Evolutionary conservation across 1,139 yeast species (phyloP).

Genomic region (Taphrina wiesneri): DNA sequence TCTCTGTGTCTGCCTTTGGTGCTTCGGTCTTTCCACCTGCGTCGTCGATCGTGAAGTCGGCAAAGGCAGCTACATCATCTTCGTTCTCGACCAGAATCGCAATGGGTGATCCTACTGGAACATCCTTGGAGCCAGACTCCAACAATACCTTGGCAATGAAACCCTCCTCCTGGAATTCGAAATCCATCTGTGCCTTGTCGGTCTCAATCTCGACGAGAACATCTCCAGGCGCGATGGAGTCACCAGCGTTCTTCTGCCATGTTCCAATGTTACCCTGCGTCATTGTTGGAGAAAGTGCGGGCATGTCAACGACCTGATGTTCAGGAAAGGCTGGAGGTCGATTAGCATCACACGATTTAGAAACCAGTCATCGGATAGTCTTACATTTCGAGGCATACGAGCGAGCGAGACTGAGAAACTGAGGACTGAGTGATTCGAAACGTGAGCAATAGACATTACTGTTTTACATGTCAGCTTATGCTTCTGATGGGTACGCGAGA

Average conservation of each 20-base stretch:
- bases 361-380: constrained; percentile 22
- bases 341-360: neutral
- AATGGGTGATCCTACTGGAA: constrained; percentile 87
- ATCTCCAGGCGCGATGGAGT: constrained; percentile 79
- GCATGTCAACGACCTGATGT: constrained; percentile 74
- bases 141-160: constrained; percentile 85
- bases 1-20: constrained; percentile 19
- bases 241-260: constrained; percentile 89
- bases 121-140: constrained; percentile 82
- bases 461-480: neutral
- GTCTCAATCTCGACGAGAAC: constrained; percentile 96
- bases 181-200: constrained; percentile 98
- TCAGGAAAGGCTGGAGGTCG: constrained; percentile 49
- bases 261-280: constrained; percentile 91
- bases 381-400: constrained; percentile 46
- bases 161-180: constrained; percentile 98
- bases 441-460: constrained; percentile 12
- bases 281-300: constrained; percentile 99
- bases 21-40: constrained; percentile 49
- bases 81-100: constrained; percentile 93
- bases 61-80: constrained; percentile 82
- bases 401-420: constrained; percentile 20
- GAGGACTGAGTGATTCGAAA: constrained; percentile 20
- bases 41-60: constrained; percentile 77
- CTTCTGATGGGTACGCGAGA: neutral